A percentile compares a stretch with the other conserved stretches of the same genome.
Evolutionary conservation across 768 basidiomycete species (phyloP).

Genomic region (Psilocybe sp.): DNA sequence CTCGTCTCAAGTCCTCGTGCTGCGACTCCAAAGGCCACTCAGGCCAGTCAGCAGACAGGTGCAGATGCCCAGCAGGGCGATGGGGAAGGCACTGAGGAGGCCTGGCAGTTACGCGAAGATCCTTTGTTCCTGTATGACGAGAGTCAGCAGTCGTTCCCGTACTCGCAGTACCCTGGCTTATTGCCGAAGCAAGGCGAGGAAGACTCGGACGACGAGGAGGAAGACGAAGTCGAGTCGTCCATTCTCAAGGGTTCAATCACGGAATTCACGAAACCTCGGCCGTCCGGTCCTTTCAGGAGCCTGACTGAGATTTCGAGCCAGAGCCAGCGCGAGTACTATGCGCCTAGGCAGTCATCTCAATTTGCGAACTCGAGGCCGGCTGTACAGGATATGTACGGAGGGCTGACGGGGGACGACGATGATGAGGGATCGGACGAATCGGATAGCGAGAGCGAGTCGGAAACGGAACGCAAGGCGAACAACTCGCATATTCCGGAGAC

Average conservation of each 20-base stretch:
- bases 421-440: conserved; percentile 39
- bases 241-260: conserved; percentile 19
- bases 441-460: conserved; percentile 46
- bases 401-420: conserved; percentile 28
- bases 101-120: conserved; percentile 5
- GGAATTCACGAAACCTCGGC: neutral
- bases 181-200: conserved; percentile 14
- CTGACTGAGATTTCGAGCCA: conserved; percentile 56
- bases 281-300: conserved; percentile 26
- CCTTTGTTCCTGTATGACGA: conserved; percentile 52
- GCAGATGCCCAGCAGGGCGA: conserved; percentile 4
- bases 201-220: conserved; percentile 41
- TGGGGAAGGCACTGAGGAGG: neutral
- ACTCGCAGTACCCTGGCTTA: conserved; percentile 38
- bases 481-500: conserved; percentile 61
- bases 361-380: conserved; percentile 22
- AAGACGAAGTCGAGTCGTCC: conserved; percentile 29
- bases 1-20: conserved; percentile 21
- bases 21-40: neutral
- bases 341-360: conserved; percentile 28
- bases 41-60: neutral
- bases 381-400: conserved; percentile 34
- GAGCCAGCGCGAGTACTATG: conserved; percentile 32
- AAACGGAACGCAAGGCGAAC: conserved; percentile 29
- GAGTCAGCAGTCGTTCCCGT: conserved; percentile 53